phyloP scores from a whole-genome alignment of 169 alveolate genomes.

The Babesia sp. region DNA sequence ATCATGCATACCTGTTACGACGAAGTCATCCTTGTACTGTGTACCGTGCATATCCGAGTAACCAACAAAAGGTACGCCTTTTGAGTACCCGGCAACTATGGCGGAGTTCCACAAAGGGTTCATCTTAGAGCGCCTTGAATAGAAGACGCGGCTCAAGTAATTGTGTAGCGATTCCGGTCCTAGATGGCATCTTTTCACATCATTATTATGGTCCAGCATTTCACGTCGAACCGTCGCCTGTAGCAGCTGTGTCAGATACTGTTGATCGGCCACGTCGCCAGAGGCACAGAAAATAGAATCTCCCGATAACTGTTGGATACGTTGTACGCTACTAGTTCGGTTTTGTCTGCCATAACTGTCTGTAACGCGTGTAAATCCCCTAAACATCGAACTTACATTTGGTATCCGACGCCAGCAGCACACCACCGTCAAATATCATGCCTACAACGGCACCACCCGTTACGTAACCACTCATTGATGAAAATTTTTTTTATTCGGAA shows the following conservation, averaged over 20 bases:
- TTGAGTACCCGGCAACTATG: slow-evolving; percentile 47
- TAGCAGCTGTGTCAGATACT: slow-evolving; percentile 52
- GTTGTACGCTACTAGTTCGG: slow-evolving; percentile 22
- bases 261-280: slow-evolving; percentile 70
- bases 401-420: slow-evolving; percentile 65
- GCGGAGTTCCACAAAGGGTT: slow-evolving; percentile 60
- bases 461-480: slow-evolving; percentile 53
- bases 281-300: slow-evolving; percentile 63
- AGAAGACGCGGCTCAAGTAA: slow-evolving; percentile 56
- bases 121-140: slow-evolving; percentile 54
- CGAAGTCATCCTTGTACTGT: slow-evolving; percentile 60
- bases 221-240: slow-evolving; percentile 33
- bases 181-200: slow-evolving; percentile 15
- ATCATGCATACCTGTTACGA: slow-evolving; percentile 66
- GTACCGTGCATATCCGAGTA: slow-evolving; percentile 66
- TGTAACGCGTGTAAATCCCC: background rate
- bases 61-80: slow-evolving; percentile 52
- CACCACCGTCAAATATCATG: slow-evolving; percentile 66
- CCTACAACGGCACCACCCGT: slow-evolving; percentile 65
- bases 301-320: slow-evolving; percentile 40
- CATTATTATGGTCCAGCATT: slow-evolving; percentile 56
- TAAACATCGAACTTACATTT: slow-evolving; percentile 30
- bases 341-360: slow-evolving; percentile 65
- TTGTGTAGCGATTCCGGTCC: slow-evolving; percentile 56
- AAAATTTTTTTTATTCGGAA: background rate